phyloP scores from a whole-genome alignment of 2,329 filamentous ascomycete species.

The Raffaelea albimanens region DNA sequence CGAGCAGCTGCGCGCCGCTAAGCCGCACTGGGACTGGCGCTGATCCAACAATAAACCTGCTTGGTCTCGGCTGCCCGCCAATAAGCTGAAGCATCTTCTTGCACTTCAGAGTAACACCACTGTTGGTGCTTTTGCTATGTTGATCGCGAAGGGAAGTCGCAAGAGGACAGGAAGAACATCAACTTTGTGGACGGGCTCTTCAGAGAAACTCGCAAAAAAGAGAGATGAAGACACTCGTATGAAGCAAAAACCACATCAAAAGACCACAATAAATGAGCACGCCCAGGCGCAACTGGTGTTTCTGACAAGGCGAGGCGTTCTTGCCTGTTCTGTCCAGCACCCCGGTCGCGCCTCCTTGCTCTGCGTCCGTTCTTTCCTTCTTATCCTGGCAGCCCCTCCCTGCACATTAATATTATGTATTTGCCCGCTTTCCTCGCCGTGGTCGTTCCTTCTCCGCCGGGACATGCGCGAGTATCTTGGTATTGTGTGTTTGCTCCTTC shows the following conservation, averaged over 20 bases:
- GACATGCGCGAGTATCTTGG: no score
- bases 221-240: no score
- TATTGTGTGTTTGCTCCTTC: not conserved
- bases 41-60: slow-evolving; percentile 5
- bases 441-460: not conserved
- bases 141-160: no score
- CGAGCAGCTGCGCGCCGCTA: slow-evolving; percentile 5
- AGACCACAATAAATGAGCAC: no score
- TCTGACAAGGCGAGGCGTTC: not conserved
- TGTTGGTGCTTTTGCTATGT: no score
- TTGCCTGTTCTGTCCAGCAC: not conserved
- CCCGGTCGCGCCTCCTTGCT: not conserved
- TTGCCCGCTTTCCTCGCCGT: not conserved
- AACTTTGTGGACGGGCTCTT: no score
- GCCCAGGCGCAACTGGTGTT: no score
- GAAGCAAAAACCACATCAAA: no score
- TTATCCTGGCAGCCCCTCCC: not conserved
- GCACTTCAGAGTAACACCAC: not conserved
- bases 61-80: not conserved
- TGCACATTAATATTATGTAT: not conserved
- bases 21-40: slow-evolving; percentile 7
- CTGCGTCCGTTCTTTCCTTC: not conserved
- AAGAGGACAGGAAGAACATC: no score
- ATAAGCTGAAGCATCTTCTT: not conserved
- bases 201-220: no score